Conservation (phyloP, 1,139 yeast species). For the Arxiozyma bovina region DNA sequence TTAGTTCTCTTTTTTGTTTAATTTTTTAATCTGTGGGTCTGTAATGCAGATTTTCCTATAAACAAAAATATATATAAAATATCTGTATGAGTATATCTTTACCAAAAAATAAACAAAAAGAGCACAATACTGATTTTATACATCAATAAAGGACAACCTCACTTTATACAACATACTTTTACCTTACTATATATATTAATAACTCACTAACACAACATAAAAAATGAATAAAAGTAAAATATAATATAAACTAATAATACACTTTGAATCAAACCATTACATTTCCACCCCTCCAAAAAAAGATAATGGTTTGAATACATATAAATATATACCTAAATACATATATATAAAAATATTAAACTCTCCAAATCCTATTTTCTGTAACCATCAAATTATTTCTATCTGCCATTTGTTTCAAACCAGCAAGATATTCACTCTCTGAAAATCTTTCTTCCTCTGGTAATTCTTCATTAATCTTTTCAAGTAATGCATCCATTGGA, state of each 20-base stretch:
- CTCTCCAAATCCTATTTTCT: constrained; percentile 56
- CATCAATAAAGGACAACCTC: neutral
- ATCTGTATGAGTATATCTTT: too few species aligned
- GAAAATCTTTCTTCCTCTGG: constrained; percentile 56
- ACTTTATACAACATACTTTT: neutral
- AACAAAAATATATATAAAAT: too few species aligned
- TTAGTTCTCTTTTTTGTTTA: neutral
- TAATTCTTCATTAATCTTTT: constrained; percentile 42
- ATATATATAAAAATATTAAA: constrained; percentile 16
- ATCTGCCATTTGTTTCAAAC: constrained; percentile 43
- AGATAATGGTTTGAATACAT: neutral
- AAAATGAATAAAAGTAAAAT: too few species aligned
- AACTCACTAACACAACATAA: neutral
- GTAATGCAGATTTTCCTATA: neutral
- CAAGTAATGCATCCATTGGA: constrained; percentile 38
- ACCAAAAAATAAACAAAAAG: neutral
- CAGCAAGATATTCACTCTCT: constrained; percentile 45
- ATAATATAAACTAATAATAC: neutral
- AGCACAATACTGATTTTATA: too few species aligned
- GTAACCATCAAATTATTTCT: constrained; percentile 53
- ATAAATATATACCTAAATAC: neutral
- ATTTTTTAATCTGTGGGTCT: neutral
- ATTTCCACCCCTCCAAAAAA: neutral
- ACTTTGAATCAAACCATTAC: neutral
- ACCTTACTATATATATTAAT: neutral